Evolutionary conservation across 331 rosid genomes (phyloP), one percentile per base, ranked within the genome.

Genomic region (Erythrophleum ivorense): DNA sequence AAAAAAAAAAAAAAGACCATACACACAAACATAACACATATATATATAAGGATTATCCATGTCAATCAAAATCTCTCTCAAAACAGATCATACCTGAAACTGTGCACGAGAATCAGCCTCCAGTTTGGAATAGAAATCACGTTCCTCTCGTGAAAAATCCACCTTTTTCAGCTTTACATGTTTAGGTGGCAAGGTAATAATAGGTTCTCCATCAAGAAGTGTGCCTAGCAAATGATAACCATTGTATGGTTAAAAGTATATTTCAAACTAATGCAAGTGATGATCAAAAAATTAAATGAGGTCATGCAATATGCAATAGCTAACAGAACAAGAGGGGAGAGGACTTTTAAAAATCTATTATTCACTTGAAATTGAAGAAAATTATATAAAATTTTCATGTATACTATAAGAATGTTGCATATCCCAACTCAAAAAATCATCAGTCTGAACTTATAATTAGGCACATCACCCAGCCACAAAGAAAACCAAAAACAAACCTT

Each of bases 51-150:
- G 65, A 76, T 55, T 66, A 79, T 53, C 75, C 75, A 77, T 76
- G 54, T 76, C 50, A 18, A 66, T 73, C 65, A 49, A 49, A 43
- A 77, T 36, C 75, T 53, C 49, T 57, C 75, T 67, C 46, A 41
- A 43, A 14, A 69, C 64, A 79, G 78, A 59, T 58, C 89, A 73
- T 87, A 96, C 99, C 89, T 96, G 88, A 85, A 94, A 96, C 85
- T 94, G 97, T 66, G 98, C 98, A 34, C 98, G 97, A 76, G 99
- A 94, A 84, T 96, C 98, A 57, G 95, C 97, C 85, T 96, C 99
- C 49, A 96, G 84, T 85, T 86, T 88, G 77, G 94, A 88, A 86
- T 96, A 96, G 89, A 96, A 96, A 81, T 91, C 92, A 15, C 99
- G 97, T 68, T 96, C 99, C 87, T 94, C 95, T n/a, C 29, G 54